phyloP scores from a whole-genome alignment of 208 protist genomes.

The Porcisia deanei region DNA sequence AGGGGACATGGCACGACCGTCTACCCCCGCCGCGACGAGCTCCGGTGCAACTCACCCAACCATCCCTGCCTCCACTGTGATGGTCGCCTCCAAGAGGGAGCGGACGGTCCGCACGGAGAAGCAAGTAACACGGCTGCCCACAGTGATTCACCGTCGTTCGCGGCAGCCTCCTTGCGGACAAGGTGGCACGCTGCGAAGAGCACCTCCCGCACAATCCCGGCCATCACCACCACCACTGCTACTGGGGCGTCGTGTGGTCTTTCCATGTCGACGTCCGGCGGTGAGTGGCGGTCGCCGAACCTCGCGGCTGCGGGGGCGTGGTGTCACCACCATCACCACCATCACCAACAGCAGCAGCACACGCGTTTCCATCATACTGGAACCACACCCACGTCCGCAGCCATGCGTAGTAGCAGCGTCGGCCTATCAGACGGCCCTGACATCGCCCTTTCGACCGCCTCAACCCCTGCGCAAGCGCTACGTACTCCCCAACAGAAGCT shows the following conservation, averaged over 20 bases:
- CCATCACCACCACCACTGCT: neutral
- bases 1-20: neutral
- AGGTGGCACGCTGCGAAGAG: neutral
- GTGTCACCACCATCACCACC: neutral
- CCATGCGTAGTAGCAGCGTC: constrained; percentile 6
- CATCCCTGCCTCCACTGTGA: neutral
- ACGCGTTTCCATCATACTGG: neutral
- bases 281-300: constrained; percentile 3
- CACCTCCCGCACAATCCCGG: neutral
- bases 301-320: neutral
- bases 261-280: neutral
- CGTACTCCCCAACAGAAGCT: neutral
- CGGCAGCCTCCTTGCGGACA: neutral
- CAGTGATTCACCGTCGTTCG: neutral
- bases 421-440: constrained; percentile 7
- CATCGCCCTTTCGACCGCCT: neutral
- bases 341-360: no score
- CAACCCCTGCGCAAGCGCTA: constrained; percentile 5
- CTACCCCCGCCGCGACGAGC: neutral
- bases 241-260: neutral
- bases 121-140: neutral
- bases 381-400: neutral
- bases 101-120: neutral
- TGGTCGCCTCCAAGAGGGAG: neutral
- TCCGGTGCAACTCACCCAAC: neutral